phyloP scores from a whole-genome alignment of 2,329 filamentous ascomycete species.

The Aureobasidium vineae region DNA sequence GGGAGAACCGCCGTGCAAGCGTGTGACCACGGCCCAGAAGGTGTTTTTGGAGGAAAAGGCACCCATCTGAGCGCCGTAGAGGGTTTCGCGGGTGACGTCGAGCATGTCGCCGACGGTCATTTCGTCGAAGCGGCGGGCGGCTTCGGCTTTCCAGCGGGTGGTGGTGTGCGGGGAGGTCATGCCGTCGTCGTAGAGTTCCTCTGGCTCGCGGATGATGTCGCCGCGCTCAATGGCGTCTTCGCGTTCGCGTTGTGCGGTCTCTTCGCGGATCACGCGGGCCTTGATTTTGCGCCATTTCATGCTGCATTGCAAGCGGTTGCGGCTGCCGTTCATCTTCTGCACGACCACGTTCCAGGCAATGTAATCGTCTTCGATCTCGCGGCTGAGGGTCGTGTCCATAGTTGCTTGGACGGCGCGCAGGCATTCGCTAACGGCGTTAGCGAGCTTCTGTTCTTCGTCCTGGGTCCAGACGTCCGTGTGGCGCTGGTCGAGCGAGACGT shows the following conservation, averaged over 20 bases:
- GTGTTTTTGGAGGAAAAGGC: slow-evolving; percentile 9
- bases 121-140: slow-evolving; percentile 10
- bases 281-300: slow-evolving; percentile 62
- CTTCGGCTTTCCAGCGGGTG: slow-evolving; percentile 16
- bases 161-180: slow-evolving; percentile 8
- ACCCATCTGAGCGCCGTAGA: slow-evolving; percentile 17
- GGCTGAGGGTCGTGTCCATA: slow-evolving; percentile 34
- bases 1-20: neutral
- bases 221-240: neutral
- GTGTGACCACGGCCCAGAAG: slow-evolving; percentile 24
- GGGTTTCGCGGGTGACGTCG: slow-evolving; percentile 26
- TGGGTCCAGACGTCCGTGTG: slow-evolving; percentile 59
- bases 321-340: slow-evolving; percentile 58
- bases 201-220: neutral
- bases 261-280: slow-evolving; percentile 28
- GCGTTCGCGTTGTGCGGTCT: slow-evolving; percentile 32
- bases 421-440: slow-evolving; percentile 54
- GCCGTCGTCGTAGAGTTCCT: neutral
- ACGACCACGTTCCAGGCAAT: slow-evolving; percentile 67
- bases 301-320: slow-evolving; percentile 66
- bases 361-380: slow-evolving; percentile 52
- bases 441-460: slow-evolving; percentile 58
- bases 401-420: slow-evolving; percentile 41
- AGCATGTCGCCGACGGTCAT: slow-evolving; percentile 28
- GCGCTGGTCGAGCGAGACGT: slow-evolving; percentile 58